A percentile compares a stretch with the other conserved stretches of the same genome.
phyloP scores from a whole-genome alignment of 2,329 filamentous ascomycete genomes.

The Aschersonia sp. region DNA sequence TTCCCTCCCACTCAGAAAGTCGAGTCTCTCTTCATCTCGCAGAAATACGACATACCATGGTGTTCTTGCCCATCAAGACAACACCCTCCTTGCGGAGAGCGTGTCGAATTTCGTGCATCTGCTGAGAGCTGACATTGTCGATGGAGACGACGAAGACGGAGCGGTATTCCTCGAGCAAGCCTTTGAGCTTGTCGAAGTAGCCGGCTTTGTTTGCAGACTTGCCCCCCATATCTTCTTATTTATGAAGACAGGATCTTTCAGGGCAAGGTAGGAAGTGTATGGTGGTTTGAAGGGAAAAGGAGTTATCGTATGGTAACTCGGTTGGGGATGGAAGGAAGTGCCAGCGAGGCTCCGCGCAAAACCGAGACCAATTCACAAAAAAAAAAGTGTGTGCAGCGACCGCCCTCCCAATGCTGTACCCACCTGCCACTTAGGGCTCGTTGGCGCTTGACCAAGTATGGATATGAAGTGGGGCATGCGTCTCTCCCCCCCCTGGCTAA shows the following conservation, averaged over 20 bases:
- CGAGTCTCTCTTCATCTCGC: too few species aligned
- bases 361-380: too few species aligned
- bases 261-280: constrained; percentile 36
- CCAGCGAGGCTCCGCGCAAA: too few species aligned
- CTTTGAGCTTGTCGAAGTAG: constrained; percentile 99
- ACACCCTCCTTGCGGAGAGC: constrained; percentile 83
- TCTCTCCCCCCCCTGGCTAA: not conserved
- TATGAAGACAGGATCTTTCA: constrained; percentile 98
- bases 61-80: constrained; percentile 99
- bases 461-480: not conserved
- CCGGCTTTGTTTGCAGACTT: constrained; percentile 83
- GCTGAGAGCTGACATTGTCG: constrained; percentile 99
- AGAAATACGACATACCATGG: constrained; percentile 56
- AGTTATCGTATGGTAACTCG: too few species aligned
- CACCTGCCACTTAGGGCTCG: not conserved
- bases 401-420: too few species aligned
- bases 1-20: too few species aligned
- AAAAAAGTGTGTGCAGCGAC: too few species aligned
- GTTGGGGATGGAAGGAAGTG: too few species aligned
- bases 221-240: constrained; percentile 89
- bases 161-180: constrained; percentile 88
- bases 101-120: constrained; percentile 99
- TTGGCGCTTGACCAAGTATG: not conserved
- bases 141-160: constrained; percentile 95
- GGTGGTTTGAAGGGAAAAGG: not conserved